These are phyloP conservation scores for Myotisia sp. DNA, from an alignment of 2,329 filamentous ascomycete species.

Conservation along the genomic window DNA sequence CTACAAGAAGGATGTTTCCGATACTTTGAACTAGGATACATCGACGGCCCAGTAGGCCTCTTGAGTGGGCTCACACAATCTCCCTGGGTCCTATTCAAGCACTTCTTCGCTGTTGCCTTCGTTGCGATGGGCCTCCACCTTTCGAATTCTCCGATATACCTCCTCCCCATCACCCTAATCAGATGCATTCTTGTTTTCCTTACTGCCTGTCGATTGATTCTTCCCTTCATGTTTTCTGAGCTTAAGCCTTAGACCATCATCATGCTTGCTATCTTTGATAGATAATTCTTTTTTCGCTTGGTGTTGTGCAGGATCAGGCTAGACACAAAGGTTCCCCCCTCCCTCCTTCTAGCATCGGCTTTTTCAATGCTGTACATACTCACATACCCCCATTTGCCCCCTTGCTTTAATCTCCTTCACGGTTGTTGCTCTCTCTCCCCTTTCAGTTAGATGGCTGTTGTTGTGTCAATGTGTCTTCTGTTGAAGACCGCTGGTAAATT, in stretches of 20 bases:
- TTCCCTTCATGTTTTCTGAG: constrained; percentile 67
- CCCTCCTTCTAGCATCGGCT: too few species aligned
- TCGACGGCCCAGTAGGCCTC: constrained; percentile 66
- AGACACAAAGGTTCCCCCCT: too few species aligned
- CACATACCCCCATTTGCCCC: too few species aligned
- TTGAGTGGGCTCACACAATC: constrained; percentile 67
- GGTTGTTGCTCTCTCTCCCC: too few species aligned
- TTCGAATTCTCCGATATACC: constrained; percentile 37
- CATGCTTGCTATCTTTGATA: constrained; percentile 13
- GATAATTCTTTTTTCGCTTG: neutral
- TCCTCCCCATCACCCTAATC: constrained; percentile 50
- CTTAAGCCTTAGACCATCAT: too few species aligned
- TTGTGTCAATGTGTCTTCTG: too few species aligned
- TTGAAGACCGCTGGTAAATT: too few species aligned
- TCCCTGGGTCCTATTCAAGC: constrained; percentile 66
- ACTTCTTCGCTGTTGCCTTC: constrained; percentile 91
- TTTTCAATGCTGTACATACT: too few species aligned
- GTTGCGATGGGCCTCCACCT: constrained; percentile 63
- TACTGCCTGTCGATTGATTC: constrained; percentile 67
- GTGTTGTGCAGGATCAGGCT: too few species aligned
- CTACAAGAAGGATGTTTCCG: constrained; percentile 83
- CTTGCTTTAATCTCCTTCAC: too few species aligned
- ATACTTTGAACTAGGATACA: constrained; percentile 67
- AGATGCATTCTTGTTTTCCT: constrained; percentile 58
- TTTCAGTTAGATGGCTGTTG: too few species aligned